Evolutionary conservation across 192 early-diverging fungal genomes (phyloP), one percentile per base, ranked within the genome.

Genomic region (Funneliformis geosporum): DNA sequence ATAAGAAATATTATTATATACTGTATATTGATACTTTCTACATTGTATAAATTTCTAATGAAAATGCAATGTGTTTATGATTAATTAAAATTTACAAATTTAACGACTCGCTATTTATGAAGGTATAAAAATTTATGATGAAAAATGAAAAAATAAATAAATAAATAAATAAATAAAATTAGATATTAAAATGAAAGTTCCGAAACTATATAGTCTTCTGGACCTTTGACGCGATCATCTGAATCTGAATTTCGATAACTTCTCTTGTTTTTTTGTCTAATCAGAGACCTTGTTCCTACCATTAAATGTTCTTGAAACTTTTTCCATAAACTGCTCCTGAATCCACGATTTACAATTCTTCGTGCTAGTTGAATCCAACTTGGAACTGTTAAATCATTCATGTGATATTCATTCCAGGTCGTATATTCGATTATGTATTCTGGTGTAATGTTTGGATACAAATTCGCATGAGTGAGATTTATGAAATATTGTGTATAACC

Each of bases 391-490:
- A 90, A 64, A 55, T 90, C 84, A 38, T 82, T 59, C 82, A 90
- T 81, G 7, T 81, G 80, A 60, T 87, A 89, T 43, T 83, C 84
- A 14, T 86, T 81, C 40, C 78, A 70, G 10, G 85, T 88, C 2
- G 83, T 74, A 60, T 90, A 90, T 72, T 90, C 89, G 18, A 89
- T 55, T 64, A 79, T 66, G 72, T 80, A 90, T 42, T 83, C 79
- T 9, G 84, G 77, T 28, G 67, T 59, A 8, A 73, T 77, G 23
- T 43, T 60, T 23, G 79, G 64, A 44, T 80, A 82, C 43, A 72
- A 12, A 55, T 86, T 86, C n/a, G 75, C 80, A 8, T 75, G 38
- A 0, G 83, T 86, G 14, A 86, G 74, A 40, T 86, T 86, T 4
- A 86, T 76, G 73, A 80, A 86, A 73, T 84, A 86, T 60, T 86